phyloP scores from a whole-genome alignment of 1,284 basidiomycete species.

The Cryptococcus jaspeensis region DNA sequence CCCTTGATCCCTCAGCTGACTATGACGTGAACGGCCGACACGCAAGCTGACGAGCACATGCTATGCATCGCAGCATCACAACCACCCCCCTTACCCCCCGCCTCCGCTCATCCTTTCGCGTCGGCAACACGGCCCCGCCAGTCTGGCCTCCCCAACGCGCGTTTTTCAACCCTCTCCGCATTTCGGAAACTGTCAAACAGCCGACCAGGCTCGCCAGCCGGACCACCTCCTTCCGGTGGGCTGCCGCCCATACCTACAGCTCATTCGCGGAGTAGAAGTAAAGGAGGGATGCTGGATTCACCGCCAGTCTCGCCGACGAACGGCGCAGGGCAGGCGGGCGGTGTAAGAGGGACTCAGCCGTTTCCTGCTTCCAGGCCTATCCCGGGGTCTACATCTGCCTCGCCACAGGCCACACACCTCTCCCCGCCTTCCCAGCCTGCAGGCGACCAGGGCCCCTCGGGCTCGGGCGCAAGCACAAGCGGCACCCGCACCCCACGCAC shows the following conservation, averaged over 20 bases:
- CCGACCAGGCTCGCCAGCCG: conserved; percentile 14
- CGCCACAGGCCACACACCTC: not conserved
- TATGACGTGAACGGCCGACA: no score
- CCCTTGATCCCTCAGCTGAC: no score
- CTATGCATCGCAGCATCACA: conserved; percentile 11
- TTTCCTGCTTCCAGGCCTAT: no score
- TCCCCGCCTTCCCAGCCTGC: not conserved
- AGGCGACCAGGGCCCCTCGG: not conserved
- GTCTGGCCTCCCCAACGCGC: conserved; percentile 5
- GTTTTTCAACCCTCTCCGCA: conserved; percentile 11
- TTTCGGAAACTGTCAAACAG: conserved; percentile 8
- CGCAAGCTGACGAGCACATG: no score
- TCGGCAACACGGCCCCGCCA: not conserved
- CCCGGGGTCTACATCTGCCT: no score
- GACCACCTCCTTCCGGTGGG: conserved; percentile 11
- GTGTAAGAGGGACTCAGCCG: no score
- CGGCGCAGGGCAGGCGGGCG: no score
- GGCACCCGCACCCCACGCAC: conserved; percentile 27
- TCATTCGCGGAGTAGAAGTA: not conserved
- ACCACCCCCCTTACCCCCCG: conserved; percentile 21
- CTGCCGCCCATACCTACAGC: conserved; percentile 11
- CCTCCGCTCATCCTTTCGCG: conserved; percentile 18
- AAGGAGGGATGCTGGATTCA: conserved; percentile 1
- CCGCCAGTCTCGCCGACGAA: not conserved
- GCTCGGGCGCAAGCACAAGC: not conserved